Base-by-base conservation (phyloP, 2,329 filamentous ascomycete species). In the Colletotrichum australisinense region DNA sequence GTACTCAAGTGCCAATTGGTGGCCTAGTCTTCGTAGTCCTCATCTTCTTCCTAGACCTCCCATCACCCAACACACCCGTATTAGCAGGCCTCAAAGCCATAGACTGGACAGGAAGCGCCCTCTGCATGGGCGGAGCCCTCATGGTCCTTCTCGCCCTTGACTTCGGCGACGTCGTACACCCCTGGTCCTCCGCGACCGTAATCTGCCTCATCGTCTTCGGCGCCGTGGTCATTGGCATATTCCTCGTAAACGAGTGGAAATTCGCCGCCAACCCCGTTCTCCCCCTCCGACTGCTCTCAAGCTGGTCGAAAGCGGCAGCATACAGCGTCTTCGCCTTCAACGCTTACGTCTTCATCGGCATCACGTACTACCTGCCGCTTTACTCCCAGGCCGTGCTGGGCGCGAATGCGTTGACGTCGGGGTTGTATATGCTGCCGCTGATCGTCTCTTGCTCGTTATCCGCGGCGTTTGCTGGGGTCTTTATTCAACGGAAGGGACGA, bases 301-400 rank as follows among this genome's bases (percentile, higher is more conserved):
- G 76, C 2, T 87, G 86, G 71, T 79, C 83, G 5, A 88, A 86
- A 38, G 95, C 94, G 79, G 79, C 93, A 5, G 86, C 91, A 2
- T 89, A 95, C 30, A 90, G 92, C 8, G 86, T 90, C 3, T 89
- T 95, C 16, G 82, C 84, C 1, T 86, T 93, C 56, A 92, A 91
- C 76, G 94, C 94, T 82, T 88, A 90, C 74, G 94, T 97, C 80
- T 92, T 92, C 58, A 89, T 92, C 76, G 91, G 93, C 2, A 88
- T 86, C 8, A 81, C 81, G 59, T 85, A 83, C 77, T 87, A 86
- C 72, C 63, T 87, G 1, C 85, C 86, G 0, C 71, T 88, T 1
- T 88, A 87, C 75, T 88, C 88, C 74, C 85, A 88, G 64, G 80
- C 79, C 1, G 83, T 88, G 0, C 77, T 78, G 5, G 62, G 77